Conservation (phyloP, 1,284 basidiomycete species). For the Pisolithus thermaeus region DNA sequence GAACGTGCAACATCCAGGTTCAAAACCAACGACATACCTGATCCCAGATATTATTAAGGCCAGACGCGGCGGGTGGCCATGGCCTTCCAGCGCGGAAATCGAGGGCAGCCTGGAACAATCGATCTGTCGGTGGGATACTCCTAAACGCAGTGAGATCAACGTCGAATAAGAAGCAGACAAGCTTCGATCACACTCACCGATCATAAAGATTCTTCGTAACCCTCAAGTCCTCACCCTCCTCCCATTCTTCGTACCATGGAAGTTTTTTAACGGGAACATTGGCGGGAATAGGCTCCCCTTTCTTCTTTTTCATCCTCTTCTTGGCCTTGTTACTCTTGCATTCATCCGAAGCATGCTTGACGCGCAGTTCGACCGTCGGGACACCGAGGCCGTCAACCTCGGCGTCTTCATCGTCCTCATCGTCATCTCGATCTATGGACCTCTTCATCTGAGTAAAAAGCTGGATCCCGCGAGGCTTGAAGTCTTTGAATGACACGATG, state of each 20-base stretch:
- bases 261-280: slow-evolving; percentile 25
- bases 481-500: slow-evolving; percentile 54
- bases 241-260: slow-evolving; percentile 66
- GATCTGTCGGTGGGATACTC: slow-evolving; percentile 38
- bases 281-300: slow-evolving; percentile 20
- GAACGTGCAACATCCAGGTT: neutral
- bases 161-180: slow-evolving; percentile 4
- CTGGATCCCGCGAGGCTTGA: slow-evolving; percentile 56
- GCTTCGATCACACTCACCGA: slow-evolving; percentile 32
- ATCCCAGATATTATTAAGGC: slow-evolving; percentile 53
- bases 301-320: slow-evolving; percentile 28
- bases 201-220: slow-evolving; percentile 31
- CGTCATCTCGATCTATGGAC: slow-evolving; percentile 24
- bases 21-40: slow-evolving; percentile 34
- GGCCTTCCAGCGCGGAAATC: slow-evolving; percentile 52
- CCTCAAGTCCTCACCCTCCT: slow-evolving; percentile 43
- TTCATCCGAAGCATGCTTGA: slow-evolving; percentile 47
- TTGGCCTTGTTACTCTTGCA: slow-evolving; percentile 38
- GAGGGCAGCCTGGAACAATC: slow-evolving; percentile 47
- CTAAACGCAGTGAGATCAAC: slow-evolving; percentile 24
- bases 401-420: slow-evolving; percentile 34
- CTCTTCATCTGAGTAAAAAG: slow-evolving; percentile 27
- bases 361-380: slow-evolving; percentile 52
- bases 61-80: slow-evolving; percentile 42
- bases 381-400: slow-evolving; percentile 60